Percentiles rank a stretch among this genome's conserved stretches.
Evolutionary conservation across 306 rosid genomes (phyloP).

Genomic region (Pueraria montana): DNA sequence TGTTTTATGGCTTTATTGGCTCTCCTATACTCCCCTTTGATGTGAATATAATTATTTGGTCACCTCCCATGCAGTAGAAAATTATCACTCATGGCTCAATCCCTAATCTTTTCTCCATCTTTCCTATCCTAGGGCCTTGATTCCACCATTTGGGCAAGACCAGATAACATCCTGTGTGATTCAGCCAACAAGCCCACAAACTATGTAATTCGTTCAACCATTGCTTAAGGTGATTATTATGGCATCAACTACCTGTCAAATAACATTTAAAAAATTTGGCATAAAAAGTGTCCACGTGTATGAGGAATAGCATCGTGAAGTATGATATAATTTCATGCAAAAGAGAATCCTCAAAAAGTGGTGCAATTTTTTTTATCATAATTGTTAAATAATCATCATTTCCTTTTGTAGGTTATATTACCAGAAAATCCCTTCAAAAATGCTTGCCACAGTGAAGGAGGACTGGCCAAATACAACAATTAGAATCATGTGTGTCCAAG

Average conservation of each 20-base stretch:
- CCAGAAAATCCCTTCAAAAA: constrained; percentile 98
- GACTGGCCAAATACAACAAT: constrained; percentile 96
- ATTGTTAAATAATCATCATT: constrained; percentile 17
- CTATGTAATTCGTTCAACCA: constrained; percentile 10
- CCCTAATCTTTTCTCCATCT: constrained; percentile 35
- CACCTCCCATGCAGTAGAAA: constrained; percentile 1
- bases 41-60: constrained; percentile 32
- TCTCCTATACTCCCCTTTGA: constrained; percentile 21
- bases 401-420: constrained; percentile 49
- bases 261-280: background rate
- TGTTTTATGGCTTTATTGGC: constrained; percentile 17
- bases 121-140: constrained; percentile 35
- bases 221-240: constrained; percentile 17
- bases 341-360: constrained; percentile 34
- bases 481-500: constrained; percentile 99
- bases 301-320: constrained; percentile 19
- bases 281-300: background rate
- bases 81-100: constrained; percentile 22
- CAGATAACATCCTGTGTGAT: background rate
- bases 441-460: constrained; percentile 95
- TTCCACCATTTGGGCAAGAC: constrained; percentile 39
- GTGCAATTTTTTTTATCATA: constrained; percentile 13
- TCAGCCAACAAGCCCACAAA: constrained; percentile 32
- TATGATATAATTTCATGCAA: constrained; percentile 16
- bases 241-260: constrained; percentile 36